Evolutionary conservation across 257 asterid genomes (phyloP).

Genomic region (Primulina huaijiensis): DNA sequence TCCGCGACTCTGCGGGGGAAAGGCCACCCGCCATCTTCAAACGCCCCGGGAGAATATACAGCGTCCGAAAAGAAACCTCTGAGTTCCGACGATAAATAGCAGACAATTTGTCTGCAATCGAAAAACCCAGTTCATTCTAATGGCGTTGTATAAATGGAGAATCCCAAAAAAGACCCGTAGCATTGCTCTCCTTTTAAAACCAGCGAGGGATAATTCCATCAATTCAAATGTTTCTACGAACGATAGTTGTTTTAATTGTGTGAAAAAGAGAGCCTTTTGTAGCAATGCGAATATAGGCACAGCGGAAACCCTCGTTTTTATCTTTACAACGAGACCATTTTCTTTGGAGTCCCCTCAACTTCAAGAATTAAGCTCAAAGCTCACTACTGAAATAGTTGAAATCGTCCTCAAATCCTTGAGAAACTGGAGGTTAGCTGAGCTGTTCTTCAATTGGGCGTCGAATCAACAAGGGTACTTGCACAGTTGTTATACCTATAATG

Average conservation of each 20-base stretch:
- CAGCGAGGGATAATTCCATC: conserved; percentile 13
- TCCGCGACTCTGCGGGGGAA: too few relatives aligned
- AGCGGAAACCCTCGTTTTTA: conserved; percentile 53
- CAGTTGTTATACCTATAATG: conserved; percentile 62
- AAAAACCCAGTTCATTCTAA: conserved; percentile 4
- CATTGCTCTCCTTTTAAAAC: conserved; percentile 23
- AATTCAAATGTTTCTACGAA: conserved; percentile 12
- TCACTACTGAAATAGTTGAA: conserved; percentile 69
- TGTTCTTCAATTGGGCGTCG: conserved; percentile 76
- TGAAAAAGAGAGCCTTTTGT: conserved; percentile 33
- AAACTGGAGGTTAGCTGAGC: conserved; percentile 62
- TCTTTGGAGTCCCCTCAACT: conserved; percentile 52
- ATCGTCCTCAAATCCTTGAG: conserved; percentile 49
- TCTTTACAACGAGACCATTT: conserved; percentile 47
- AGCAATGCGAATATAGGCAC: conserved; percentile 23
- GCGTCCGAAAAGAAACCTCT: too few relatives aligned
- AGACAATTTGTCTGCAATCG: neutral
- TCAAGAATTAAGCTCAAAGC: conserved; percentile 49
- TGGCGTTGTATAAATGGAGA: conserved; percentile 20
- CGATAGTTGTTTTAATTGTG: neutral
- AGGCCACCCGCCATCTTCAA: too few relatives aligned
- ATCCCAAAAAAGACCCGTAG: conserved; percentile 18
- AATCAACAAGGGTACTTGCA: conserved; percentile 57
- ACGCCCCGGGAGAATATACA: too few relatives aligned
- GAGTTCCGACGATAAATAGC: neutral